Evolutionary conservation across 768 basidiomycete species (phyloP).

Genomic region (Lactifluus piperatus): DNA sequence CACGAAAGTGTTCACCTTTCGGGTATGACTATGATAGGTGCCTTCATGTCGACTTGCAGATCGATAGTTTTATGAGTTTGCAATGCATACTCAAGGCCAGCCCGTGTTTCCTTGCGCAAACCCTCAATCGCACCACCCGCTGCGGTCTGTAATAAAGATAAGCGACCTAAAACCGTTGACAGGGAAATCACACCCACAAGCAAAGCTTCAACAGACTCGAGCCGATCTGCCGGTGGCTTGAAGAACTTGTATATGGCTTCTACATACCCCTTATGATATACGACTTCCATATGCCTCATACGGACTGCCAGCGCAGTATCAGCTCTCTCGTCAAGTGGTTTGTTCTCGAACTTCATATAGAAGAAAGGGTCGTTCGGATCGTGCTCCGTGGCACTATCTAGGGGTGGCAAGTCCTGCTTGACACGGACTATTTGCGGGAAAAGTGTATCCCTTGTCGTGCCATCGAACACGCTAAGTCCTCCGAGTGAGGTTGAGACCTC

Average conservation of each 20-base stretch:
- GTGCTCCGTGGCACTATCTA: slow-evolving; percentile 8
- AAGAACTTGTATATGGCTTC: slow-evolving; percentile 90
- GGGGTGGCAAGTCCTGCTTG: slow-evolving; percentile 23
- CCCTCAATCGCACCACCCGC: slow-evolving; percentile 93
- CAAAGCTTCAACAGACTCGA: slow-evolving; percentile 92
- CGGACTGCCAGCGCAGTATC: slow-evolving; percentile 84
- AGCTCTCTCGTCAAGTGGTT: slow-evolving; percentile 84
- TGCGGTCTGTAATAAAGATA: slow-evolving; percentile 46
- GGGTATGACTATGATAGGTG: slow-evolving; percentile 94
- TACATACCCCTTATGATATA: slow-evolving; percentile 90
- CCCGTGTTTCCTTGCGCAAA: slow-evolving; percentile 86
- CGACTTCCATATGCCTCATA: slow-evolving; percentile 94
- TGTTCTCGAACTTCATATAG: slow-evolving; percentile 84
- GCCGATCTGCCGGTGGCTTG: slow-evolving; percentile 86
- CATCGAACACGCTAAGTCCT: slow-evolving; percentile 83
- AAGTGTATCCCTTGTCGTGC: slow-evolving; percentile 70
- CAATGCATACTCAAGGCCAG: slow-evolving; percentile 88
- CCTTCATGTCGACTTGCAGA: slow-evolving; percentile 93
- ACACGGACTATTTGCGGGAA: slow-evolving; percentile 90
- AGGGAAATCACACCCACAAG: slow-evolving; percentile 42
- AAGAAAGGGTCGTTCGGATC: slow-evolving; percentile 59
- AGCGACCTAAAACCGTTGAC: background rate
- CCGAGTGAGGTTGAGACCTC: slow-evolving; percentile 80
- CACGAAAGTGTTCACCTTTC: slow-evolving; percentile 56
- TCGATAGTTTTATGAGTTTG: slow-evolving; percentile 94